phyloP scores from a whole-genome alignment of 2,329 filamentous ascomycete species.

The Xylariaceae sp. region DNA sequence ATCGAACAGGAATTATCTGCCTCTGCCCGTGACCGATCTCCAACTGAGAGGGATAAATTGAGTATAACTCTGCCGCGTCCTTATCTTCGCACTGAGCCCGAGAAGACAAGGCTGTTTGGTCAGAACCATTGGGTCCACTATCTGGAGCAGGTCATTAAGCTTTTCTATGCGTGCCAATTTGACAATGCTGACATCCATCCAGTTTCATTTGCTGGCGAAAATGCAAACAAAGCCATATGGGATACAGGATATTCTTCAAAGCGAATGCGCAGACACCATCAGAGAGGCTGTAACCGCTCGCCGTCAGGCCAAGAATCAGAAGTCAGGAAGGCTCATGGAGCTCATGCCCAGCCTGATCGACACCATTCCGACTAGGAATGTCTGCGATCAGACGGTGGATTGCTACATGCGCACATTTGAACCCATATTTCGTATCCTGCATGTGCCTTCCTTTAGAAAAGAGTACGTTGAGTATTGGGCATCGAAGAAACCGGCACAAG shows the following conservation, averaged over 20 bases:
- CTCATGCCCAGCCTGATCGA: slow-evolving; percentile 9
- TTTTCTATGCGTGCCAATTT: too few species aligned
- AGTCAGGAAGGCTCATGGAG: slow-evolving; percentile 9
- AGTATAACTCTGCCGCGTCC: slow-evolving; percentile 12
- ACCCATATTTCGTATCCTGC: slow-evolving; percentile 19
- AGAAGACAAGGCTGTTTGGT: slow-evolving; percentile 19
- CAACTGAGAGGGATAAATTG: slow-evolving; percentile 3
- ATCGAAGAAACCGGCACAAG: neutral
- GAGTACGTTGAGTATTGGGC: slow-evolving; percentile 18
- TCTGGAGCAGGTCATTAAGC: slow-evolving; percentile 17
- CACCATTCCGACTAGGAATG: slow-evolving; percentile 11
- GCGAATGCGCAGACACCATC: slow-evolving; percentile 5
- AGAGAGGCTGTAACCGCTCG: slow-evolving; percentile 10
- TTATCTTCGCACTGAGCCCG: slow-evolving; percentile 13
- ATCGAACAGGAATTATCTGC: slow-evolving; percentile 9
- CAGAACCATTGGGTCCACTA: slow-evolving; percentile 18
- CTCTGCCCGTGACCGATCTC: neutral
- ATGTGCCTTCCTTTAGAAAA: slow-evolving; percentile 17
- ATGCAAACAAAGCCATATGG: slow-evolving; percentile 12
- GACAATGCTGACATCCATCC: neutral
- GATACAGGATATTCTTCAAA: slow-evolving; percentile 7
- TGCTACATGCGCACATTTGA: slow-evolving; percentile 21
- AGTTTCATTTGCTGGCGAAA: slow-evolving; percentile 14
- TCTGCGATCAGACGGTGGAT: slow-evolving; percentile 16
- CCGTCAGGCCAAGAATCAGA: slow-evolving; percentile 8